Conservation (phyloP, 208 protist species). For the Wallacemonas sp. region DNA sequence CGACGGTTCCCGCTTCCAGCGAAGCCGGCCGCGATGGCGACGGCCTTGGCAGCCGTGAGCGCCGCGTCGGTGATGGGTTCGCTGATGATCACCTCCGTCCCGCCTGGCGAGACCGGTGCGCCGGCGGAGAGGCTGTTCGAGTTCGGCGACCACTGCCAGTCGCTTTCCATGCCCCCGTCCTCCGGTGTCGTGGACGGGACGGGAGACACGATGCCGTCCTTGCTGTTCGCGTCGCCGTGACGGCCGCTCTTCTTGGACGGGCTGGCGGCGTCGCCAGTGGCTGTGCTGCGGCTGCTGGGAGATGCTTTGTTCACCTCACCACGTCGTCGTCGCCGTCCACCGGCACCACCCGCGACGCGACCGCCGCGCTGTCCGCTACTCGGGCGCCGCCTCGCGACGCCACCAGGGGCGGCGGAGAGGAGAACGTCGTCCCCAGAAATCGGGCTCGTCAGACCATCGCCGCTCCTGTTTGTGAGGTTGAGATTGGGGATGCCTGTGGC, state of each 20-base stretch:
- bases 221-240: too few species aligned
- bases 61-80: conserved; percentile 7
- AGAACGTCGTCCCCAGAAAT: too few species aligned
- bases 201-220: not conserved
- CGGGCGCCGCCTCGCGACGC: too few species aligned
- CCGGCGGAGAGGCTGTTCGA: not conserved
- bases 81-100: not conserved
- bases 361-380: too few species aligned
- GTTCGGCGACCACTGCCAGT: not conserved
- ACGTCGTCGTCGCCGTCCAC: too few species aligned
- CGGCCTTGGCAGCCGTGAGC: not conserved
- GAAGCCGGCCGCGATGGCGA: not conserved
- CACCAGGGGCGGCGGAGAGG: too few species aligned
- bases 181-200: not conserved
- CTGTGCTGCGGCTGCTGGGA: too few species aligned
- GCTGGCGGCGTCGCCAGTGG: too few species aligned
- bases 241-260: too few species aligned
- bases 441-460: too few species aligned
- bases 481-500: not conserved
- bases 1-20: not conserved
- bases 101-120: not conserved
- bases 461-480: not conserved
- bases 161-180: not conserved
- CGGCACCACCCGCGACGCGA: too few species aligned
- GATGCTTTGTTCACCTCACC: too few species aligned